Evolutionary conservation across 345 rosid genomes (phyloP), one percentile per base, ranked within the genome.

Genomic region (Gossypium longicalyx): DNA sequence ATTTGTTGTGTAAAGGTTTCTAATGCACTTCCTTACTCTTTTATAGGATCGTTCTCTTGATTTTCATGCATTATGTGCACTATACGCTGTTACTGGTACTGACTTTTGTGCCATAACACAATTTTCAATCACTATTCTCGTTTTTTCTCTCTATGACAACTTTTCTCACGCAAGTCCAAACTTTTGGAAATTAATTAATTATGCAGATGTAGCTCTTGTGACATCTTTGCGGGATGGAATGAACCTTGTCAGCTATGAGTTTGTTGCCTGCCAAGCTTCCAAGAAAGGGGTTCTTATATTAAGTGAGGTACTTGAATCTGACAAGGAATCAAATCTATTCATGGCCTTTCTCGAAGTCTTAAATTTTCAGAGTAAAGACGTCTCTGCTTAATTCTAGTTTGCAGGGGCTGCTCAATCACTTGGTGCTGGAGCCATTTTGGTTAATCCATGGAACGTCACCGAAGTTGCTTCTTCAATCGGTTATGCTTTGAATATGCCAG

Each of bases 331-430:
- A 15, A 8, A 52, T 49, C 16, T 13, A 25, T 27, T 49, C 72
- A 11, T 15, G 25, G 52, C 23, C 10, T 43, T 60, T 7, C 16
- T 19, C 19, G 10, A 17, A 44, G 23, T 9, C 10, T 70, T 27
- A 44, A 43, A 43, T 44, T 58, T 38, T 59, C 45, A 12, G 15
- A 29, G 16, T 68, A 49, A 34, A 4, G 41, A 63, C 13, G 7
- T 59, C 54, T 74, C 45, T 76, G 38, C 77, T 25, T 13, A 58
- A 74, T 77, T 81, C 49, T 74, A 87, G 90, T 87, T 87, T 79
- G 90, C 90, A 66, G 90, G 90, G 53, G 90, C 90, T 44, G 90
- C 90, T 61, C 90, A 87, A 67, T 87, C 90, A 20, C 90, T 87
- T 75, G 90, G 90, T 45, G 88, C 90, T 67, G 90, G 90, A 11